These are phyloP conservation scores for Talaromyces verruculosus DNA, from an alignment of 2,329 filamentous ascomycete species.

Conservation along the genomic window DNA sequence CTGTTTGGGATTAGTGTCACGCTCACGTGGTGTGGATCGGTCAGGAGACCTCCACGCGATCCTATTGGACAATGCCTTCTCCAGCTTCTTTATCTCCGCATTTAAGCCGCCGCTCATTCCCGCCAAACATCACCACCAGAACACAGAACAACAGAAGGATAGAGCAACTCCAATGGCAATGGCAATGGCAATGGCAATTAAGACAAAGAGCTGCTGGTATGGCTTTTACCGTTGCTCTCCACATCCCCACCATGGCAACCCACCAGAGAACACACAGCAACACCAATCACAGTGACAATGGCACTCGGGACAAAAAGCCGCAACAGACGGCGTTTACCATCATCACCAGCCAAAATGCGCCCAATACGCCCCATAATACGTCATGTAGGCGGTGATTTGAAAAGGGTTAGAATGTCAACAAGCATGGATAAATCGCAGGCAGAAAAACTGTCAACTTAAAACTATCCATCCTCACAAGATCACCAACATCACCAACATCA, in stretches of 20 bases:
- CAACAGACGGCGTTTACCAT: neutral
- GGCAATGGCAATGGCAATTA: neutral
- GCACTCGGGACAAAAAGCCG: neutral
- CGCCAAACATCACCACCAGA: neutral
- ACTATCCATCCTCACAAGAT: neutral
- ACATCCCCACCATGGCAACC: neutral
- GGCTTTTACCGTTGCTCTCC: neutral
- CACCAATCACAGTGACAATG: neutral
- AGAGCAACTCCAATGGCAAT: neutral
- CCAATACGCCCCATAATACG: neutral
- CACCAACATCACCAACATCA: neutral
- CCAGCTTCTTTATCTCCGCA: constrained; percentile 10
- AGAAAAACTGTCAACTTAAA: neutral
- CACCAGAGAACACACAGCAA: neutral
- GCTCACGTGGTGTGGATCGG: constrained; percentile 5
- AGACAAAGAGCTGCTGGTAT: neutral
- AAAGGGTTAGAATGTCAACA: neutral
- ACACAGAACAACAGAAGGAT: neutral
- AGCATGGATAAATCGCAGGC: neutral
- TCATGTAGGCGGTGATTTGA: neutral
- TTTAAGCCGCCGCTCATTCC: neutral
- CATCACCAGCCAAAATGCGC: neutral
- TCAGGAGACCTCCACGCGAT: neutral
- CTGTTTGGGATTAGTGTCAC: neutral
- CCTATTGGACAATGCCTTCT: constrained; percentile 11